Conservation (phyloP, 306 rosid species). For the Elaeagnus macrophylla region DNA sequence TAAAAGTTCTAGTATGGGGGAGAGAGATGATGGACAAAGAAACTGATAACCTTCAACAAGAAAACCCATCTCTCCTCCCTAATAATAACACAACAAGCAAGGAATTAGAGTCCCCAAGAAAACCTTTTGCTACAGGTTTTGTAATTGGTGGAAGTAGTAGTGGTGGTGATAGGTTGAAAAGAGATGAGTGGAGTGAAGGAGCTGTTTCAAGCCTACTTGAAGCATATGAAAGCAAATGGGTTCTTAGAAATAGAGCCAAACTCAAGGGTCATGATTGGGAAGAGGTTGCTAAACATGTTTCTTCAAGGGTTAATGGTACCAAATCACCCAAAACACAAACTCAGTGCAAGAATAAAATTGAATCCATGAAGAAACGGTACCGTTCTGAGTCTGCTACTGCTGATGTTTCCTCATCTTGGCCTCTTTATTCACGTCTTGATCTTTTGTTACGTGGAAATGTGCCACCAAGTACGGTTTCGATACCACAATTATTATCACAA, state of each 20-base stretch:
- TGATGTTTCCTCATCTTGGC: constrained; percentile 64
- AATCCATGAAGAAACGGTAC: constrained; percentile 93
- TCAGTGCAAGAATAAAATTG: constrained; percentile 97
- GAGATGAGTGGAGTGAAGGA: constrained; percentile 99
- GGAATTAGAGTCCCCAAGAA: constrained; percentile 45
- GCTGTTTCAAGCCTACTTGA: constrained; percentile 82
- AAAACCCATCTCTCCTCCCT: constrained; percentile 43
- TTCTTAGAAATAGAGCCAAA: constrained; percentile 77
- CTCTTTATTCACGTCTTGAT: constrained; percentile 68
- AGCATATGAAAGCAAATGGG: constrained; percentile 82
- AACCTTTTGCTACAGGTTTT: constrained; percentile 11
- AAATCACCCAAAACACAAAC: constrained; percentile 81
- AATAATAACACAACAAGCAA: constrained; percentile 16
- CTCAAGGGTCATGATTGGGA: constrained; percentile 98
- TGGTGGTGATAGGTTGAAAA: constrained; percentile 48
- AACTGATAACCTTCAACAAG: constrained; percentile 18
- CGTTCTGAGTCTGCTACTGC: constrained; percentile 66
- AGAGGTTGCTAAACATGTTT: constrained; percentile 66
- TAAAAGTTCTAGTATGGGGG: constrained; percentile 28
- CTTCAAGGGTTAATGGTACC: constrained; percentile 47
- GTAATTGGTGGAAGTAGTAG: constrained; percentile 2
- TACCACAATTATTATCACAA: neutral
- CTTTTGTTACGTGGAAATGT: constrained; percentile 69
- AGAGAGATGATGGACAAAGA: constrained; percentile 45
- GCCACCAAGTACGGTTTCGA: constrained; percentile 3